Percentiles rank a stretch among this genome's conserved stretches.
Conservation (phyloP, 306 rosid species). For the Alnus glutinosa region DNA sequence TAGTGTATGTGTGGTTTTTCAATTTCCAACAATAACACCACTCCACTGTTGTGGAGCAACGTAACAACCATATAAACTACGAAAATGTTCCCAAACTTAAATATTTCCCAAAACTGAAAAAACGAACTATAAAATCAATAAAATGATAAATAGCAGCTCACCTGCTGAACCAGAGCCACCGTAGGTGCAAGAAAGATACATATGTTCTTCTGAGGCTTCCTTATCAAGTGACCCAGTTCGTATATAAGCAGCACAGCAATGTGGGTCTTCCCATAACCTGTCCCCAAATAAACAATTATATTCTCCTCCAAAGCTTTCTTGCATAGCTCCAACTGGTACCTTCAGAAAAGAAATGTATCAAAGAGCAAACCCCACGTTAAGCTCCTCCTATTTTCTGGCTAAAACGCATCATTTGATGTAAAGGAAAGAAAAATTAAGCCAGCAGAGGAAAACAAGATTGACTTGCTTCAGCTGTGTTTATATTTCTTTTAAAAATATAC, state of each 20-base stretch:
- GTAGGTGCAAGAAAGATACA: conserved; percentile 96
- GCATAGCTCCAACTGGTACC: conserved; percentile 87
- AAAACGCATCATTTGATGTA: background rate
- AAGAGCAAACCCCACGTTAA: conserved; percentile 12
- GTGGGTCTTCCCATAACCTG: conserved; percentile 97
- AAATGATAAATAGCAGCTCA: conserved; percentile 30
- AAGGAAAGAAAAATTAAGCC: background rate
- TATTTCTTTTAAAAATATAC: background rate
- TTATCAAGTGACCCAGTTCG: conserved; percentile 68
- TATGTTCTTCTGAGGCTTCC: conserved; percentile 61
- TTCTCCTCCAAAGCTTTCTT: conserved; percentile 86
- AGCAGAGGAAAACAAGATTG: background rate
- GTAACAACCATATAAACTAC: background rate
- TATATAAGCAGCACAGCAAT: conserved; percentile 81
- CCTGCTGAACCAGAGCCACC: conserved; percentile 90
- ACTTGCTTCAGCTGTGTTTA: background rate
- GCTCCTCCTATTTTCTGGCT: conserved; percentile 10
- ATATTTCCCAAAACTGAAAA: conserved; percentile 1
- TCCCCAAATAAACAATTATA: conserved; percentile 80
- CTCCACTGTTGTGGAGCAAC: background rate
- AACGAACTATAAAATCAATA: background rate
- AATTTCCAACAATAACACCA: no score
- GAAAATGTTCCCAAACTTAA: background rate
- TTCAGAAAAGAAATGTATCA: conserved; percentile 23
- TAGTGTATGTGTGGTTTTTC: no score